Percentiles rank a stretch among this genome's conserved stretches.
Conservation (phyloP, 2,329 filamentous ascomycete genomes). For the Zasmidium cellare region DNA sequence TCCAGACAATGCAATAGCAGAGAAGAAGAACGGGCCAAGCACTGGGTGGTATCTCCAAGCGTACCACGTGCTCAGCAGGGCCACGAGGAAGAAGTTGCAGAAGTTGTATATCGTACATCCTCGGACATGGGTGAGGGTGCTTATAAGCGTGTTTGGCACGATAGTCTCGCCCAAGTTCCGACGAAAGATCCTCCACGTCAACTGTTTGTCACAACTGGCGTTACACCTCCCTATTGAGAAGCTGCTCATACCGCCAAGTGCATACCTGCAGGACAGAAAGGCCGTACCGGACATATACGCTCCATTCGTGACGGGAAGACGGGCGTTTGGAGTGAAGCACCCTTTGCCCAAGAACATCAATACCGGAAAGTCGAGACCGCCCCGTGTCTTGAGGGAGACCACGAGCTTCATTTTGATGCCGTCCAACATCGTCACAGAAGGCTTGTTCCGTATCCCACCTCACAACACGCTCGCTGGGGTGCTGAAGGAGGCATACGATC, state of each 20-base stretch:
- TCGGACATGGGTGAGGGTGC: slow-evolving; percentile 56
- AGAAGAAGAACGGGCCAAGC: slow-evolving; percentile 51
- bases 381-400: slow-evolving; percentile 54
- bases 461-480: slow-evolving; percentile 52
- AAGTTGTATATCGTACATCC: slow-evolving; percentile 60
- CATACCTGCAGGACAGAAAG: slow-evolving; percentile 56
- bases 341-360: slow-evolving; percentile 48
- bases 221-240: slow-evolving; percentile 53
- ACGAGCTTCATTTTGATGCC: slow-evolving; percentile 53
- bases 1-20: slow-evolving; percentile 42
- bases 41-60: slow-evolving; percentile 60
- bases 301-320: slow-evolving; percentile 46
- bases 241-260: slow-evolving; percentile 55
- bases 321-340: slow-evolving; percentile 49
- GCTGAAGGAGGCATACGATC: slow-evolving; percentile 56
- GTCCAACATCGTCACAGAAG: slow-evolving; percentile 50
- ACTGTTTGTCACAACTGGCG: slow-evolving; percentile 50
- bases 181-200: slow-evolving; percentile 59
- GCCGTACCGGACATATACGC: slow-evolving; percentile 49
- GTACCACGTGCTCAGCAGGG: slow-evolving; percentile 56
- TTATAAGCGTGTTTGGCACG: slow-evolving; percentile 58
- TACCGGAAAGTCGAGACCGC: slow-evolving; percentile 48
- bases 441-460: slow-evolving; percentile 55
- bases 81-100: slow-evolving; percentile 56
- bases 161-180: slow-evolving; percentile 59